Percentiles rank a stretch among this genome's conserved stretches.
Conservation (phyloP, 2,329 filamentous ascomycete genomes). For the Leptodontidium sp. region DNA sequence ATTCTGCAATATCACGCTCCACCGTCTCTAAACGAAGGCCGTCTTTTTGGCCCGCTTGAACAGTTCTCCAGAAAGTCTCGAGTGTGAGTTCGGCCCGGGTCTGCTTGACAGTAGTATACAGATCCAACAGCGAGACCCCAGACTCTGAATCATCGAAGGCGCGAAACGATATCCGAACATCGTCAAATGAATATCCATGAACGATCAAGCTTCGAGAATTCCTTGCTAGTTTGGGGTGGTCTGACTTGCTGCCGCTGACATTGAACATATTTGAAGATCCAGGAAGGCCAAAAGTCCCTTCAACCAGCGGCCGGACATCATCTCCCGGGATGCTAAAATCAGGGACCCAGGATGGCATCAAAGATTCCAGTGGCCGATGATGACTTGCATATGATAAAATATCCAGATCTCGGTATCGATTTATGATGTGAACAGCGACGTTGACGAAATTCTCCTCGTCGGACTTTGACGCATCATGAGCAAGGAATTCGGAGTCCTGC, state of each 20-base stretch:
- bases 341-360: neutral
- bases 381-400: neutral
- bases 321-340: neutral
- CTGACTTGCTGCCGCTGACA: neutral
- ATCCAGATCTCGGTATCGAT: neutral
- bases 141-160: neutral
- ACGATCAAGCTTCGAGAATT: neutral
- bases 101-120: neutral
- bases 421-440: neutral
- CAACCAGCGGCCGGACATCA: neutral
- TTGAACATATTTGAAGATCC: neutral
- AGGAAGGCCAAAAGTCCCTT: neutral
- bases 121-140: neutral
- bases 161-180: neutral
- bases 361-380: neutral
- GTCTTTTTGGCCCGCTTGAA: neutral
- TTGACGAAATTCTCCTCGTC: slow-evolving; percentile 4
- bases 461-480: neutral
- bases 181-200: neutral
- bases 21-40: neutral
- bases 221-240: neutral
- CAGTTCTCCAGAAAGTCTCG: slow-evolving; percentile 1
- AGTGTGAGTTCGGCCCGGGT: neutral
- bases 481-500: neutral
- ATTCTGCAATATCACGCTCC: neutral